Conservation (phyloP, 129 eudicot genomes). For the carrot (Daucus carota) region DH1_v3.0 NC_030383.2:4168501-4169000, state of each 20-base stretch:
- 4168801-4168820: slow-evolving; percentile 59
- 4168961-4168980: not conserved
- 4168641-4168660: not conserved
- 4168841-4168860: slow-evolving; percentile 57
- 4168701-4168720: slow-evolving; percentile 90
- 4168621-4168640: not conserved
- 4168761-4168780: slow-evolving; percentile 62
- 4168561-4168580: slow-evolving; percentile 74
- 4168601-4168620: not conserved
- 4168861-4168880: slow-evolving; percentile 43
- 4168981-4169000: not conserved
- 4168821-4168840: slow-evolving; percentile 61
- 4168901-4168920: not conserved
- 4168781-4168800: slow-evolving; percentile 56
- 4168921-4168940: not conserved
- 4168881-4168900: slow-evolving; percentile 1
- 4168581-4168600: slow-evolving; percentile 80
- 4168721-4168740: slow-evolving; percentile 50
- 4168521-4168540: slow-evolving; percentile 89
- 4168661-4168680: slow-evolving; percentile 3
- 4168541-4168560: slow-evolving; percentile 97
- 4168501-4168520: slow-evolving; percentile 64
- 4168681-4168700: not conserved
- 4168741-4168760: slow-evolving; percentile 51
- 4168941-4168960: not conserved